These are phyloP conservation scores for Yamadazyma sp. DNA, from an alignment of 805 yeast species.

Conservation along the genomic window DNA sequence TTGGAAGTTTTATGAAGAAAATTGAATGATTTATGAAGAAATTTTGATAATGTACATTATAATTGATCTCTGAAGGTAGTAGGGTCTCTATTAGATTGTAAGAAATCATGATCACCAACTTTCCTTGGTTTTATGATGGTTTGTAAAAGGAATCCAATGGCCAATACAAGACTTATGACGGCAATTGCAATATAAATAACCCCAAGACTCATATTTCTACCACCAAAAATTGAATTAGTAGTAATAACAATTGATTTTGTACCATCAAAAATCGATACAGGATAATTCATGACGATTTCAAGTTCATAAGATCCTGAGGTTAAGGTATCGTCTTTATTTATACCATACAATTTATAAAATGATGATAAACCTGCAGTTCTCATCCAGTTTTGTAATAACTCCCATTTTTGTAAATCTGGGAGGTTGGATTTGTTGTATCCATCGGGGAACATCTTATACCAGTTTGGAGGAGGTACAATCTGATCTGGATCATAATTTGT, in stretches of 20 bases:
- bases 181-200: constrained; percentile 85
- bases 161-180: constrained; percentile 67
- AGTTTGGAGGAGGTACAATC: constrained; percentile 92
- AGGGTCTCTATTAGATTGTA: constrained; percentile 23
- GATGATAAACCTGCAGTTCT: constrained; percentile 91
- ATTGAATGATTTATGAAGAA: too few relatives aligned
- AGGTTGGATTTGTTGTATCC: constrained; percentile 84
- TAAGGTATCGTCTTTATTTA: constrained; percentile 59
- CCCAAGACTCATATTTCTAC: constrained; percentile 80
- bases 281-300: constrained; percentile 71
- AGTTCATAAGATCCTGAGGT: constrained; percentile 67
- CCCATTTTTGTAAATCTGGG: constrained; percentile 75
- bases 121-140: constrained; percentile 82
- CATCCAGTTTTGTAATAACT: constrained; percentile 96
- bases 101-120: constrained; percentile 73
- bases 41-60: constrained; percentile 8
- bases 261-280: constrained; percentile 84
- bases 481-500: constrained; percentile 65
- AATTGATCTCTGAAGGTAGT: constrained; percentile 26
- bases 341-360: constrained; percentile 77
- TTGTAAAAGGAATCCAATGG: constrained; percentile 71
- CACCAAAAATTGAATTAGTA: constrained; percentile 82
- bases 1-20: too few relatives aligned
- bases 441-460: constrained; percentile 75
- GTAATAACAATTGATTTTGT: constrained; percentile 78